Conservation (phyloP, 2,329 filamentous ascomycete species). For the Exophiala calicioides region DNA sequence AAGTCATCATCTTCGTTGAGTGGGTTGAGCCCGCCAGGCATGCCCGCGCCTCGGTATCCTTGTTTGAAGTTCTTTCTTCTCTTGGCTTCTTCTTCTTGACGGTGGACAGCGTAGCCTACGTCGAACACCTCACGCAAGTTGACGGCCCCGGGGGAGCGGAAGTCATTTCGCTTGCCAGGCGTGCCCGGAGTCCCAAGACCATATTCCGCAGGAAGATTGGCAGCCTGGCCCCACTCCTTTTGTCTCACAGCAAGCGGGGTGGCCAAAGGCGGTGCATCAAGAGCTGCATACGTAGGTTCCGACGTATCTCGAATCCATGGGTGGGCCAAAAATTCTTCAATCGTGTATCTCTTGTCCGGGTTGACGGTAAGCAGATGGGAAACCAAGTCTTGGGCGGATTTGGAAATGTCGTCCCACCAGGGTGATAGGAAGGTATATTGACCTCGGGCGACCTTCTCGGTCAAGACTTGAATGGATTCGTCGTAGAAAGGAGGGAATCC, state of each 20-base stretch:
- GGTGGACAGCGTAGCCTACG: constrained; percentile 94
- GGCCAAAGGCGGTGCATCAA: constrained; percentile 70
- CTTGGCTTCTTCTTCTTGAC: constrained; percentile 94
- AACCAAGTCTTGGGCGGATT: constrained; percentile 89
- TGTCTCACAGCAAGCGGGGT: constrained; percentile 64
- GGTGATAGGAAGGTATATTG: constrained; percentile 97
- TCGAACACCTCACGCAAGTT: constrained; percentile 97
- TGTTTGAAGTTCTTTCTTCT: constrained; percentile 79
- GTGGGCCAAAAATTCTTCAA: constrained; percentile 88
- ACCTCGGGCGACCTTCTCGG: constrained; percentile 94
- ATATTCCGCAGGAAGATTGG: constrained; percentile 55
- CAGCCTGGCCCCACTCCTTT: constrained; percentile 53
- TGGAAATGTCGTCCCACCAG: constrained; percentile 99
- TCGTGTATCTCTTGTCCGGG: constrained; percentile 91
- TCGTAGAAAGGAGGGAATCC: constrained; percentile 97
- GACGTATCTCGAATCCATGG: constrained; percentile 82
- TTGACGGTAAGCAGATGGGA: constrained; percentile 92
- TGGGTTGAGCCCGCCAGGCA: constrained; percentile 61
- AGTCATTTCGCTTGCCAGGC: constrained; percentile 72
- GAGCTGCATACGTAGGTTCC: constrained; percentile 66
- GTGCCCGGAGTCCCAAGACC: constrained; percentile 55
- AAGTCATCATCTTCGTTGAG: constrained; percentile 67
- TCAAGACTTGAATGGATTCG: constrained; percentile 94
- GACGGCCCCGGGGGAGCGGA: constrained; percentile 90
- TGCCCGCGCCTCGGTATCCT: constrained; percentile 61